Evolutionary conservation across 768 basidiomycete species (phyloP), one percentile per base, ranked within the genome.

Genomic region (Amyloporia xantha): DNA sequence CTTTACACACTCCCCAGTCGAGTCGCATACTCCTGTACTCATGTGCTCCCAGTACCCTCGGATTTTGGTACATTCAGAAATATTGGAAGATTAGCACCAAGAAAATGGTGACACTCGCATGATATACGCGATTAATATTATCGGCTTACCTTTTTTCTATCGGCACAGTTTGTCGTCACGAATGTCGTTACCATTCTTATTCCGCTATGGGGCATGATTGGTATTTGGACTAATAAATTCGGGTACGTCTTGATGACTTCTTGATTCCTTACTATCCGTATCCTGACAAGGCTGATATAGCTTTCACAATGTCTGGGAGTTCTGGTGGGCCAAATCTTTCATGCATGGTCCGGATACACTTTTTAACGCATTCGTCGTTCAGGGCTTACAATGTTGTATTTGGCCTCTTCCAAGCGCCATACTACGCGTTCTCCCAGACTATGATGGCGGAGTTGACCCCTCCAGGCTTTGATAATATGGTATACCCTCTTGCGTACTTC

Each of bases 391-490:
- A 89, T 50, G 71, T 88, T 42, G 65, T 90, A 2, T 87, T 84
- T 56, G 87, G 88, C 11, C 65, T 91, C 7, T 89, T 89, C 73
- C 85, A 91, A 68, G 85, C 85, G 1, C 90, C 90, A 0, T 93
- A 90, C 66, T 92, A 88, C 60, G 86, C 91, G 1, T 89, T 85
- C 61, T 81, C 87, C 2, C 83, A 87, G 61, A 89, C 86, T 0
- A 86, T 88, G 84, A 90, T 90, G 86, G 85, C 86, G 1, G 91
- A 93, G 63, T 76, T 94, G 10, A 81, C 85, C 5, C 90, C 90
- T 11, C 85, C 87, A 1, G 91, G 90, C 1, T 92, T 87, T 59
- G 90, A 92, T 56, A 88, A 90, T 60, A 90, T 80, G 79, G 78
- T 75, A 48, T 19, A 59, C 46, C 38, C 19, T 9, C 19, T 23